These are phyloP conservation scores for Aotearoamyces nothofagi DNA, from an alignment of 2,329 filamentous ascomycete genomes.

Conservation along the genomic window DNA sequence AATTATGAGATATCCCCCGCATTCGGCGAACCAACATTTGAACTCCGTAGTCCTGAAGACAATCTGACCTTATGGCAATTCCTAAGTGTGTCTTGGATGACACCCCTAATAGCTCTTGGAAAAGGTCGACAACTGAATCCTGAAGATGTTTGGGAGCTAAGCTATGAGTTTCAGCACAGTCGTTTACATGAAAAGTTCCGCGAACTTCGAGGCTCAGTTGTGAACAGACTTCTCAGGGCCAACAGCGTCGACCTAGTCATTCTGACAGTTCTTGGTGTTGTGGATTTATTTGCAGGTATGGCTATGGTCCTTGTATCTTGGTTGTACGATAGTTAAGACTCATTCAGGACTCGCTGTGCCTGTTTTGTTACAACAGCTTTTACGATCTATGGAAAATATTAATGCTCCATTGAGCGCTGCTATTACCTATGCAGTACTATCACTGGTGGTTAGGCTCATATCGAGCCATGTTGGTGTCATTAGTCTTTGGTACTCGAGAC, in stretches of 20 bases:
- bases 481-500: constrained; percentile 67
- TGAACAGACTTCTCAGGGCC: constrained; percentile 52
- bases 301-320: too few relatives aligned
- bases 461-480: constrained; percentile 53
- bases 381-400: constrained; percentile 47
- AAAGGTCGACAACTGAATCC: constrained; percentile 52
- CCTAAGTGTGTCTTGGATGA: constrained; percentile 74
- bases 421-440: constrained; percentile 48
- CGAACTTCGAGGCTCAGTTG: constrained; percentile 55
- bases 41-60: constrained; percentile 65
- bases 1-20: constrained; percentile 41
- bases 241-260: constrained; percentile 70
- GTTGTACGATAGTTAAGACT: constrained; percentile 11
- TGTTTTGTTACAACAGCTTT: constrained; percentile 55
- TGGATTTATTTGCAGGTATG: constrained; percentile 42
- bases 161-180: constrained; percentile 68
- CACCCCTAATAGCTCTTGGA: constrained; percentile 53
- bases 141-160: constrained; percentile 68
- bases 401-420: constrained; percentile 35
- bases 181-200: constrained; percentile 62
- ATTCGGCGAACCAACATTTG: constrained; percentile 36
- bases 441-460: constrained; percentile 43
- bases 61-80: constrained; percentile 69
- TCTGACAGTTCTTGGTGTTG: constrained; percentile 33
- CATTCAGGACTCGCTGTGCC: constrained; percentile 44